These are phyloP conservation scores for Hyaloscypha bicolor DNA, from an alignment of 495 filamentous ascomycete genomes.

Conservation along the genomic window DNA sequence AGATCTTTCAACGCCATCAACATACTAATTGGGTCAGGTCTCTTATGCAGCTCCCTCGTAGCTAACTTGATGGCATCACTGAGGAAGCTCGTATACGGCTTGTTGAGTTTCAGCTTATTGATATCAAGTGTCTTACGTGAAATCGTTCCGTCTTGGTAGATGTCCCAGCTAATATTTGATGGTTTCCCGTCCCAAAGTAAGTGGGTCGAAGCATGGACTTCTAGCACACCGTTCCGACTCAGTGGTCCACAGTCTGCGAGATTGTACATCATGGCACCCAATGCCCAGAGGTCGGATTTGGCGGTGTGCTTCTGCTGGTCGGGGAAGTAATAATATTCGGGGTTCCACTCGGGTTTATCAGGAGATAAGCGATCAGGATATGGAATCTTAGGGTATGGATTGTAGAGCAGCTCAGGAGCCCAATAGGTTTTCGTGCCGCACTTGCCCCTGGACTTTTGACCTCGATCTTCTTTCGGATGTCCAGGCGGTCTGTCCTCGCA, in stretches of 20 bases:
- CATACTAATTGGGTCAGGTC: not conserved
- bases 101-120: not conserved
- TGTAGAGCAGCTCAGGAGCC: conserved; percentile 28
- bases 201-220: not conserved
- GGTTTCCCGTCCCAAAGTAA: not conserved
- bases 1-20: not conserved
- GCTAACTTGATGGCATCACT: conserved; percentile 6
- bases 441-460: not conserved
- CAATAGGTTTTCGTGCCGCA: conserved; percentile 18
- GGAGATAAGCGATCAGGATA: no score
- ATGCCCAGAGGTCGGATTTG: conserved; percentile 32
- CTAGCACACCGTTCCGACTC: no score
- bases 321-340: conserved; percentile 18
- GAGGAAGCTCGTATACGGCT: not conserved
- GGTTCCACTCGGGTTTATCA: no score
- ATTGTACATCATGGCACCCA: conserved; percentile 23
- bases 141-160: not conserved
- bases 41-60: not conserved
- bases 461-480: conserved; percentile 9
- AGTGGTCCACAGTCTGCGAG: conserved; percentile 9
- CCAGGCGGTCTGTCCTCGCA: conserved; percentile 17
- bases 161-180: not conserved
- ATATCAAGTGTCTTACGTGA: not conserved
- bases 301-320: conserved; percentile 15
- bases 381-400: conserved; percentile 17